Evolutionary conservation across 495 filamentous ascomycete species (phyloP).

Genomic region (Pyronema domesticum): DNA sequence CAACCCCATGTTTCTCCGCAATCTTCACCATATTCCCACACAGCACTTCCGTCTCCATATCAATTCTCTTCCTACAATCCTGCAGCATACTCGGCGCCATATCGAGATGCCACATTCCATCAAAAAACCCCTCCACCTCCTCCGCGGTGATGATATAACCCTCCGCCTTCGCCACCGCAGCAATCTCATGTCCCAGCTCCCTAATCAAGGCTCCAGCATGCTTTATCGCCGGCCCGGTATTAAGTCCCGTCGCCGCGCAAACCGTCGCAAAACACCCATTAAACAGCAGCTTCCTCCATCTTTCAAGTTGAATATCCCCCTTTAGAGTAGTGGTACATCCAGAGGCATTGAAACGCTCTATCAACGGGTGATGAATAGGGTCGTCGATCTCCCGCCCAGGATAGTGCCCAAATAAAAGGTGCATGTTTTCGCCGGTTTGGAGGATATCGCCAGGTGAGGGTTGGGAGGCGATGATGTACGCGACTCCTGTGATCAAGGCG

Average conservation of each 20-base stretch:
- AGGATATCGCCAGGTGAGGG: slow-evolving; percentile 29
- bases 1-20: slow-evolving; percentile 26
- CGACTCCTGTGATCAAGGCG: slow-evolving; percentile 35
- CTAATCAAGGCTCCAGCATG: neutral
- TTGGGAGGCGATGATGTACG: slow-evolving; percentile 35
- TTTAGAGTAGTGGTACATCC: neutral
- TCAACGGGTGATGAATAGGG: neutral
- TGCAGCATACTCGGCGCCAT: slow-evolving; percentile 30
- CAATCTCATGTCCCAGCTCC: neutral
- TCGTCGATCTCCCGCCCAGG: neutral
- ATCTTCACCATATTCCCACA: slow-evolving; percentile 30
- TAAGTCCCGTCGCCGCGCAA: slow-evolving; percentile 33
- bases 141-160: slow-evolving; percentile 22
- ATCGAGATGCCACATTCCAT: slow-evolving; percentile 30
- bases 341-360: neutral
- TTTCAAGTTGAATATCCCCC: slow-evolving; percentile 24
- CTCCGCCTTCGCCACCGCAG: slow-evolving; percentile 12
- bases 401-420: slow-evolving; percentile 26
- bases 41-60: slow-evolving; percentile 33
- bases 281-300: slow-evolving; percentile 37
- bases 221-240: slow-evolving; percentile 22
- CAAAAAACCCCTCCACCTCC: slow-evolving; percentile 29
- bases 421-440: slow-evolving; percentile 28
- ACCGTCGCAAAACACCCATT: slow-evolving; percentile 34
- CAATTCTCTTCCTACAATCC: slow-evolving; percentile 27